Evolutionary conservation across 2,329 filamentous ascomycete genomes (phyloP), one percentile per base, ranked within the genome.

Genomic region (Zarea fungicola): DNA sequence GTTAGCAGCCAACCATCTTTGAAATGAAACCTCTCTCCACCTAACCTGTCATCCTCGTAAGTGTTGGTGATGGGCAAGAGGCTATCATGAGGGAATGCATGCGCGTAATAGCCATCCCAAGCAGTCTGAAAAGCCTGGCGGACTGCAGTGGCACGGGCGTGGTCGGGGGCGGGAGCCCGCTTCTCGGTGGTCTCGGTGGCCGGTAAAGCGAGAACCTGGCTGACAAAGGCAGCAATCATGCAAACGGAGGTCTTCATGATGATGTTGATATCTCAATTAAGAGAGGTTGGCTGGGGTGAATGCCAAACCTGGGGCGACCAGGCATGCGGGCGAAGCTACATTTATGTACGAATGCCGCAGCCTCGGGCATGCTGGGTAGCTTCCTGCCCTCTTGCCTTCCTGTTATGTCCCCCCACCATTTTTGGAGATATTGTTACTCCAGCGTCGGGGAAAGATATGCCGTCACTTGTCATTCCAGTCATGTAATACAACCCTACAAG

Each of bases 81-180:
- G 36, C 88, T 87, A 63, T 95, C 89, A 56, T 88, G 80, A 1
- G 86, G 86, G 54, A 87, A 92, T 0, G 88, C 88, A 66, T 87
- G 81, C 66, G 80, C 70, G 59, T 80, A 78, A 63, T 92, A 92
- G 3, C 84, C 86, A 51, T 82, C 67, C 85, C 86, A 91, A 3
- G 85, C 83, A 57, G 77, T 76, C 51, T 78, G 72, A 59, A 90
- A 92, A 0, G 83, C 83, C 48, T 81, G 22, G 28, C 44, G 44
- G 34, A 52, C 50, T 5, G 28, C 44, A 5, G 18, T 22, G 34
- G 50, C 50, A 26, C 50, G 44, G 8, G 13, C 39, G n/a, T 40
- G 34, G 29, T 52, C 40, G 5, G 50, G 50, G 18, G 40, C 25
- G 14, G 50, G 50, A n/a, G 46, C 37, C 10, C 37, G 37, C n/a